Percentiles rank a stretch among this genome's conserved stretches.
phyloP scores from a whole-genome alignment of 345 rosid species.

The Populus pruinosa region DNA sequence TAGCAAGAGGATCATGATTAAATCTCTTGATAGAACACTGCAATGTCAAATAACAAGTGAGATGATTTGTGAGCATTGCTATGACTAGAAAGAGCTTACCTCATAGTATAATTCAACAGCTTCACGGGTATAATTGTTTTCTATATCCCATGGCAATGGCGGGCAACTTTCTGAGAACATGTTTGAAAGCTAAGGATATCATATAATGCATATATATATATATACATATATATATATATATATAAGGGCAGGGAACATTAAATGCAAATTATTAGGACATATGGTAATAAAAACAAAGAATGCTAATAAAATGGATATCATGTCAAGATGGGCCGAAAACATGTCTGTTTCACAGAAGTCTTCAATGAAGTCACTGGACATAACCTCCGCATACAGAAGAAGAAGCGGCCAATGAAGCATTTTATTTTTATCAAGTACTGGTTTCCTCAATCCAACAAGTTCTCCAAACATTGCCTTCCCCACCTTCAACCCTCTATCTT shows the following conservation, averaged over 20 bases:
- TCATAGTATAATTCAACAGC: slow-evolving; percentile 77
- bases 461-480: slow-evolving; percentile 71
- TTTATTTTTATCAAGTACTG: slow-evolving; percentile 57
- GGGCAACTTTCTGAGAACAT: slow-evolving; percentile 78
- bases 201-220: not conserved
- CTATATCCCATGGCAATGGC: slow-evolving; percentile 70
- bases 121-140: slow-evolving; percentile 63
- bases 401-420: slow-evolving; percentile 91
- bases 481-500: slow-evolving; percentile 67
- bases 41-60: too few species aligned
- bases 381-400: slow-evolving; percentile 81
- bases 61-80: too few species aligned
- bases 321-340: slow-evolving; percentile 77
- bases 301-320: slow-evolving; percentile 59
- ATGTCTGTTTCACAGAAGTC: slow-evolving; percentile 82
- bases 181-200: slow-evolving; percentile 64
- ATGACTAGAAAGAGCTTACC: slow-evolving; percentile 40
- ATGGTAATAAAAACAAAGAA: not conserved
- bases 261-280: not conserved
- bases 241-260: not conserved
- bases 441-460: slow-evolving; percentile 75
- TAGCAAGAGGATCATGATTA: not conserved
- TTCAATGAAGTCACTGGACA: slow-evolving; percentile 89
- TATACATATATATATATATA: too few species aligned
- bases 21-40: not conserved